Evolutionary conservation across 345 rosid genomes (phyloP).

Genomic region (Sisymbrium irio): DNA sequence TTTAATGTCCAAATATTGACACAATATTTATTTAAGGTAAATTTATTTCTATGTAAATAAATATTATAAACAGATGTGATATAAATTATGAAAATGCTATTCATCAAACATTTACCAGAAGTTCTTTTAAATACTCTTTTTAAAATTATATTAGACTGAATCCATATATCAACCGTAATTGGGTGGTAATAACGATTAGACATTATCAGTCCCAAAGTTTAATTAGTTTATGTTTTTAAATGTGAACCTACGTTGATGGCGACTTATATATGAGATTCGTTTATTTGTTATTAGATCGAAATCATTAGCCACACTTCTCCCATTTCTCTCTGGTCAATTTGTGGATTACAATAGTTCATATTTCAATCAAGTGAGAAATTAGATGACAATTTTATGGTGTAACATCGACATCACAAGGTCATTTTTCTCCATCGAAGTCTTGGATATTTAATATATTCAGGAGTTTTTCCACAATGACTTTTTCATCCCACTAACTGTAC

Average conservation of each 20-base stretch:
- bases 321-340: not conserved
- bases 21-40: not conserved
- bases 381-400: not conserved
- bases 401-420: constrained; percentile 16
- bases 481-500: not conserved
- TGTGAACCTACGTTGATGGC: not conserved
- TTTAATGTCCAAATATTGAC: too few species aligned
- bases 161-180: too few species aligned
- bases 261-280: not conserved
- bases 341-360: not conserved
- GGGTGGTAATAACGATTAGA: not conserved
- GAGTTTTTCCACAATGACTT: constrained; percentile 11
- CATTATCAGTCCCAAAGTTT: not conserved
- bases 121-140: not conserved
- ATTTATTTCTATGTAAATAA: not conserved
- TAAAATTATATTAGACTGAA: not conserved
- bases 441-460: constrained; percentile 8
- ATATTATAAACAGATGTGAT: not conserved
- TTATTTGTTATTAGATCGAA: not conserved
- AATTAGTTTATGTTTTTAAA: not conserved
- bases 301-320: not conserved
- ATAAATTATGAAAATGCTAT: not conserved
- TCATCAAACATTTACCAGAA: not conserved
- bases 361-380: not conserved
- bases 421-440: constrained; percentile 6